Base-by-base conservation (phyloP, 768 basidiomycete genomes). In the Cyathus striatus region DNA sequence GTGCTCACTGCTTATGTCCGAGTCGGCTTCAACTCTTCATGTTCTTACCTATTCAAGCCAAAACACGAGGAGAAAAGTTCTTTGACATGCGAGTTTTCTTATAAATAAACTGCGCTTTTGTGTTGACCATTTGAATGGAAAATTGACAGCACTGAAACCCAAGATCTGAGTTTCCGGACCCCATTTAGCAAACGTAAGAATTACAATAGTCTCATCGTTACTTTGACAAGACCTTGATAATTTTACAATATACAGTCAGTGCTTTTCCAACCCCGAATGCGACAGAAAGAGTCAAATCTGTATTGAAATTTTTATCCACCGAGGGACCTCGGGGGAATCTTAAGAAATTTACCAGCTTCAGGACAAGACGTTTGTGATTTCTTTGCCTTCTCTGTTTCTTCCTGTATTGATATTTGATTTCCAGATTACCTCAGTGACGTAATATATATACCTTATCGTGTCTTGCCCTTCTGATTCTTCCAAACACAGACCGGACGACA, bases 71-170 rank as follows among this genome's bases (percentile, higher is more conserved):
- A 48, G 55, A 81, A 65, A 83, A 77, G 41, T 94, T 93, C 73
- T 87, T 94, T 66, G 92, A 94, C 61, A 75, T 95, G 86, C 88
- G 61, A 66, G 70, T 49, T 33, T 30, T 24, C 39, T 48, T 42
- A 36, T 46, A 42, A 48, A 26, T 6, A 36, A 41, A 20, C 32
- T 34, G 23, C n/a, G n/a, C n/a, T n/a, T n/a, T n/a, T n/a, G n/a
- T n/a, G n/a, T n/a, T n/a, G n/a, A n/a, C n/a, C n/a, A n/a, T n/a
- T n/a, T n/a, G n/a, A n/a, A n/a, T n/a, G n/a, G n/a, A n/a, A n/a
- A n/a, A n/a, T n/a, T n/a, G 46, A 27, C 50, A 90, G 89, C 38
- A 90, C 90, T 43, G 86, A 91, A 44, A 76, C 85, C n/a, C 80
- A 70, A 53, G 67, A 78, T 37, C 68, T 86, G 27, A 81, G 73